Conservation (phyloP, 2,329 filamentous ascomycete species). For the Pseudogymnoascus verrucosus region DNA sequence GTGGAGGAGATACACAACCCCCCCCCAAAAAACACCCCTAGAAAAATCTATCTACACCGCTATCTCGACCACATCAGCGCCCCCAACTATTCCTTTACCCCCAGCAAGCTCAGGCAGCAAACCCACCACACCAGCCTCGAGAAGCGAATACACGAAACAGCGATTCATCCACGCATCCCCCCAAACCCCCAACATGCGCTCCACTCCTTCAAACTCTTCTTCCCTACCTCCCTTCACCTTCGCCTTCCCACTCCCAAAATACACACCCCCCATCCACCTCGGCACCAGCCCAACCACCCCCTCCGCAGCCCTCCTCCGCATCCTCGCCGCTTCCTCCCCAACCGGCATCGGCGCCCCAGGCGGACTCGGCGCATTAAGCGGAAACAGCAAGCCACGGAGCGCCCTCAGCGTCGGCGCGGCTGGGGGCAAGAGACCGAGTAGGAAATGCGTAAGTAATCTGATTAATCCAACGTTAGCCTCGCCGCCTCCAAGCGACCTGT, state of each 20-base stretch:
- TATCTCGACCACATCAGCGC: slow-evolving; percentile 40
- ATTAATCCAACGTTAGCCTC: background rate
- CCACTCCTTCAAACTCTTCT: slow-evolving; percentile 29
- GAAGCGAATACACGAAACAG: slow-evolving; percentile 72
- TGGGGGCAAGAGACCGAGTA: background rate
- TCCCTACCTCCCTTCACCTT: slow-evolving; percentile 21
- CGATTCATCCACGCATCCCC: slow-evolving; percentile 85
- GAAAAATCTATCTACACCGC: background rate
- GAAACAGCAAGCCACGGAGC: slow-evolving; percentile 73
- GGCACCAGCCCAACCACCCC: slow-evolving; percentile 44
- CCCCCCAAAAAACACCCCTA: background rate
- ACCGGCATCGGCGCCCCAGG: slow-evolving; percentile 50
- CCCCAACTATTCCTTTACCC: slow-evolving; percentile 63
- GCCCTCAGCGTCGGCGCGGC: slow-evolving; percentile 45
- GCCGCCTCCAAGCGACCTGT: background rate
- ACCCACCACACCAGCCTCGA: slow-evolving; percentile 75
- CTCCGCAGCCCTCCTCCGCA: slow-evolving; percentile 60
- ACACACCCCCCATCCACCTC: slow-evolving; percentile 25
- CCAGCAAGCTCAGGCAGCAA: slow-evolving; percentile 76
- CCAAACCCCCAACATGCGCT: slow-evolving; percentile 62
- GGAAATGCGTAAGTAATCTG: slow-evolving; percentile 1
- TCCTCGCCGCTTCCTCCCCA: slow-evolving; percentile 45
- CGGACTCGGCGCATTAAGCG: slow-evolving; percentile 68
- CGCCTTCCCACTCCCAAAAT: slow-evolving; percentile 36
- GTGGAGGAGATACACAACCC: background rate